Conservation (phyloP, 495 filamentous ascomycete species). For the Viridothelium virens region DNA sequence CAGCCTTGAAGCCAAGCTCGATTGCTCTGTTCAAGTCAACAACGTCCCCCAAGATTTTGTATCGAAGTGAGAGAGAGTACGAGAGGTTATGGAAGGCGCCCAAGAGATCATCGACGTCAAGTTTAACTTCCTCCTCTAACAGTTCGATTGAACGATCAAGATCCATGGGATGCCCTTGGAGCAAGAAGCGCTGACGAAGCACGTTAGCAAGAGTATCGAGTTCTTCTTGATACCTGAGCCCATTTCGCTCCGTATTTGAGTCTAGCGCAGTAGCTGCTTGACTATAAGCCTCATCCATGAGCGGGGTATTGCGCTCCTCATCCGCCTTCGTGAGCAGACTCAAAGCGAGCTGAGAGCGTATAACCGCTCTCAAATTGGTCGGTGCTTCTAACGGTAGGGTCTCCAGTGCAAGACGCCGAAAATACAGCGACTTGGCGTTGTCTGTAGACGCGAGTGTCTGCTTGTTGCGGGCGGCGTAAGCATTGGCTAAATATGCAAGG, state of each 20-base stretch:
- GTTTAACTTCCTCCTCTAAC: not conserved
- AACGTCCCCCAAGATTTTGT: not conserved
- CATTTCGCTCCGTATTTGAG: not conserved
- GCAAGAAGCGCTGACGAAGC: not conserved
- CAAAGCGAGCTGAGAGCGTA: not conserved
- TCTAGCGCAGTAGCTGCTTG: not conserved
- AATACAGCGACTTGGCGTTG: not conserved
- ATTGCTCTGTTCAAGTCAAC: not conserved
- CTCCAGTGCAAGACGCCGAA: not conserved
- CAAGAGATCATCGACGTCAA: not conserved
- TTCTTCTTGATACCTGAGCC: not conserved
- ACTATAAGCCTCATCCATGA: not conserved
- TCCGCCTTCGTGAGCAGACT: not conserved
- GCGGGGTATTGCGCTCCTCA: not conserved
- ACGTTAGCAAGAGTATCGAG: not conserved
- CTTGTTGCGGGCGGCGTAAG: not conserved
- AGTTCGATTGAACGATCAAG: not conserved
- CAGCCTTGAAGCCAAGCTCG: not conserved
- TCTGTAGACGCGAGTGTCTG: not conserved
- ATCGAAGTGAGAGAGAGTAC: not conserved
- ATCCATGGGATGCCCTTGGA: not conserved
- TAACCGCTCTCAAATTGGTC: not conserved
- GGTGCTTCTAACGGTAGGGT: not conserved
- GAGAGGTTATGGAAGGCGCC: not conserved
- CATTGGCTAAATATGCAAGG: not conserved